Base-by-base conservation (phyloP, 805 yeast genomes). In the Gaillardinia entomophila region DNA sequence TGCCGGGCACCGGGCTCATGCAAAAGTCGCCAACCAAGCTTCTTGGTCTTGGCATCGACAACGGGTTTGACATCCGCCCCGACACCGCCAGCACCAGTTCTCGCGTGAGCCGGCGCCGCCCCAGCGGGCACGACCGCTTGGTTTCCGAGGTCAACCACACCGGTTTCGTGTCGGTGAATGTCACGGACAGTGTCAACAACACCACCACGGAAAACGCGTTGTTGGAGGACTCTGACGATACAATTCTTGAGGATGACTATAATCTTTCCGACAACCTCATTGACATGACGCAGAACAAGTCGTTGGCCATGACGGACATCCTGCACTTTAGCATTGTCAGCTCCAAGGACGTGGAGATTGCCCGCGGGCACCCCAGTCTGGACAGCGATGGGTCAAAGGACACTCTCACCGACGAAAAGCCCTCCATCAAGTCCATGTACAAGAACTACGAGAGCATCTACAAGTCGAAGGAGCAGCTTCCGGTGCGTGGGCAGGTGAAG, bases 21-120 rank as follows among this genome's bases (percentile, higher is more conserved):
- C 43, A 44, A 33, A 51, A 48, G 25, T 43, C 55, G 1, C 41
- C 55, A 10, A 40, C 41, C 3, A 48, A 53, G 30, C 37, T 55
- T 23, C 47, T 51, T 23, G 68, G 63, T 4, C 52, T 62, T 32
- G 61, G 56, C 25, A 52, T 52, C 10, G 39, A 35, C 22, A 33
- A n/a, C n/a, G n/a, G n/a, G n/a, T n/a, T n/a, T n/a, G n/a, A n/a
- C n/a, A n/a, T n/a, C n/a, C n/a, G n/a, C n/a, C n/a, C n/a, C n/a
- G n/a, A n/a, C n/a, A n/a, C n/a, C n/a, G n/a, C n/a, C n/a, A n/a
- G n/a, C n/a, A n/a, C n/a, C n/a, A n/a, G n/a, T n/a, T n/a, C n/a
- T n/a, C n/a, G n/a, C n/a, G n/a, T n/a, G n/a, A n/a, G n/a, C n/a
- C n/a, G n/a, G n/a, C n/a, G n/a, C n/a, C n/a, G n/a, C n/a, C n/a